Evolutionary conservation across 2,329 filamentous ascomycete species (phyloP).

Genomic region (Colletotrichum abscissum): DNA sequence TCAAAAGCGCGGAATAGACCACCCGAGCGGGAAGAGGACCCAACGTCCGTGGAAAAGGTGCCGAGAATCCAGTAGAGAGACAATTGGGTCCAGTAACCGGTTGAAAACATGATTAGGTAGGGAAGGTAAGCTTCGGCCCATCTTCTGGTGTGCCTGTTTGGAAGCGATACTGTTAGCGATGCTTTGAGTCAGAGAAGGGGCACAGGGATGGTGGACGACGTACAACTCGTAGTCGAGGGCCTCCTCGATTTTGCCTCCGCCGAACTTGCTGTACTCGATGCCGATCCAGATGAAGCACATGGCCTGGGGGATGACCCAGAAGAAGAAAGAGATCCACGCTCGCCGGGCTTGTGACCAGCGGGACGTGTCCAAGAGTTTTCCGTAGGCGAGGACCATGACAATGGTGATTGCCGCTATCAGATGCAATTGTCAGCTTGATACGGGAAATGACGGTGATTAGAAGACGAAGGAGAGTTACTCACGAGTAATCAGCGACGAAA

Average conservation of each 20-base stretch:
- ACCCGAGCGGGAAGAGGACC: conserved; percentile 43
- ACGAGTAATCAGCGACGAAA: conserved; percentile 38
- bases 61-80: conserved; percentile 51
- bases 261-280: conserved; percentile 28
- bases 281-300: conserved; percentile 27
- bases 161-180: neutral
- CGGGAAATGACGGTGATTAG: no score
- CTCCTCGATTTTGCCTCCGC: neutral
- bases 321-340: conserved; percentile 16
- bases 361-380: conserved; percentile 7
- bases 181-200: no score
- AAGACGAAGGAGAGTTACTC: neutral
- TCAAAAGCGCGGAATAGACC: conserved; percentile 44
- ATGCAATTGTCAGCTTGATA: neutral
- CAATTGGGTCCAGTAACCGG: conserved; percentile 23
- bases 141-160: conserved; percentile 8
- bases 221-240: conserved; percentile 18
- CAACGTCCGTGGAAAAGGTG: conserved; percentile 47
- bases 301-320: conserved; percentile 18
- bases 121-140: conserved; percentile 28
- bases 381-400: conserved; percentile 12
- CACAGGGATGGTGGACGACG: neutral
- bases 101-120: conserved; percentile 21
- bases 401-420: conserved; percentile 10
- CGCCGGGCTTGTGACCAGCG: conserved; percentile 18